Evolutionary conservation across 2,329 filamentous ascomycete genomes (phyloP).

Genomic region (Cordyceps tenuipes): DNA sequence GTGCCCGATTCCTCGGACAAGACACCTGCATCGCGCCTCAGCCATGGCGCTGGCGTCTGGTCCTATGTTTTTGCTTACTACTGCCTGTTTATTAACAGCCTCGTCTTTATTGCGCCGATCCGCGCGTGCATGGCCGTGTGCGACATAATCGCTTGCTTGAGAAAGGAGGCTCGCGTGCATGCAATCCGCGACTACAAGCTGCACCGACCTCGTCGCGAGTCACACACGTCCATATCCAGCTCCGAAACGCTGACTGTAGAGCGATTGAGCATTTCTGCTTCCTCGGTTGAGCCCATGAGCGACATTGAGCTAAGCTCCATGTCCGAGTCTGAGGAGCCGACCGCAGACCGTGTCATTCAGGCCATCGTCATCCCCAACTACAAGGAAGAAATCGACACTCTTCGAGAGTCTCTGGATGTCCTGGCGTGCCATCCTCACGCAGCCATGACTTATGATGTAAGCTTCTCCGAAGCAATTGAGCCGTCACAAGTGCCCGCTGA

Average conservation of each 20-base stretch:
- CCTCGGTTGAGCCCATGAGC: slow-evolving; percentile 41
- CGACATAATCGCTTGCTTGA: slow-evolving; percentile 45
- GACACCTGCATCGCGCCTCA: slow-evolving; percentile 22
- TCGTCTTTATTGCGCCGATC: slow-evolving; percentile 55
- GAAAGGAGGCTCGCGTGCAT: slow-evolving; percentile 36
- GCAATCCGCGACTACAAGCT: slow-evolving; percentile 38
- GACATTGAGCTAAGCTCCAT: slow-evolving; percentile 41
- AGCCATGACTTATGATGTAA: slow-evolving; percentile 58
- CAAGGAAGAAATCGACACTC: slow-evolving; percentile 61
- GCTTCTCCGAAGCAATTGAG: slow-evolving; percentile 23
- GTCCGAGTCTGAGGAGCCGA: slow-evolving; percentile 34
- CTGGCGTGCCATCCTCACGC: slow-evolving; percentile 59
- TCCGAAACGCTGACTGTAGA: slow-evolving; percentile 41
- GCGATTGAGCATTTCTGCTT: slow-evolving; percentile 37
- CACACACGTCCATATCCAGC: slow-evolving; percentile 47
- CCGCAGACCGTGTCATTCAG: slow-evolving; percentile 45
- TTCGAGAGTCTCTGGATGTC: slow-evolving; percentile 61
- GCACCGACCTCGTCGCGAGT: slow-evolving; percentile 44
- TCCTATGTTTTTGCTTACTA: slow-evolving; percentile 55
- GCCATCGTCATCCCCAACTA: slow-evolving; percentile 67
- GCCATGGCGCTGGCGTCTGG: slow-evolving; percentile 38
- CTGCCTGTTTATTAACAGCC: slow-evolving; percentile 54
- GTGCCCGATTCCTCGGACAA: neutral
- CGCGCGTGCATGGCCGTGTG: slow-evolving; percentile 54
- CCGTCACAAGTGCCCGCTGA: neutral